These are phyloP conservation scores for Steccherinum ochraceum DNA, from an alignment of 768 basidiomycete genomes.

Conservation along the genomic window DNA sequence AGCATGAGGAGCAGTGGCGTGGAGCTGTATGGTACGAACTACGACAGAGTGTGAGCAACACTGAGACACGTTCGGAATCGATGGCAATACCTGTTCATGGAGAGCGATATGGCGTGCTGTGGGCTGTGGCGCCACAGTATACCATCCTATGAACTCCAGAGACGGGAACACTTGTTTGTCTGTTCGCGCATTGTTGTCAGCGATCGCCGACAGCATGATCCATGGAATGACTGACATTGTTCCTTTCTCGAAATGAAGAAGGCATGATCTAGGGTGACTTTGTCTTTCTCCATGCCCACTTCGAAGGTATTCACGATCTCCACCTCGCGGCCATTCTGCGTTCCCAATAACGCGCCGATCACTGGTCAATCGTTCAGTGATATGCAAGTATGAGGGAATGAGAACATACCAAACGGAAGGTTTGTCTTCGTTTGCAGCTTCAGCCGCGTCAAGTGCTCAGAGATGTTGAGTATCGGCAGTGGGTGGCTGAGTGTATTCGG, in stretches of 20 bases:
- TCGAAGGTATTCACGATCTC: constrained; percentile 98
- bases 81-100: constrained; percentile 67
- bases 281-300: constrained; percentile 57
- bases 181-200: constrained; percentile 25
- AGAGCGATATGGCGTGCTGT: constrained; percentile 71
- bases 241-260: constrained; percentile 81
- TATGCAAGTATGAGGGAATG: not conserved
- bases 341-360: constrained; percentile 88
- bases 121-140: constrained; percentile 76
- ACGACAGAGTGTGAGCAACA: not conserved
- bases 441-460: constrained; percentile 87
- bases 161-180: constrained; percentile 99
- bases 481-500: constrained; percentile 64
- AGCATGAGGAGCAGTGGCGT: constrained; percentile 83
- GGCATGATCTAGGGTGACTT: constrained; percentile 65
- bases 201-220: not conserved
- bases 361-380: constrained; percentile 39
- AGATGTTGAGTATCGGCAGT: constrained; percentile 92
- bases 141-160: constrained; percentile 97
- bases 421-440: constrained; percentile 62
- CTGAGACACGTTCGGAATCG: not conserved
- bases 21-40: constrained; percentile 85
- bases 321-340: constrained; percentile 89
- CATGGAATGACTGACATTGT: constrained; percentile 59
- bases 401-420: constrained; percentile 56